Evolutionary conservation across 2,329 filamentous ascomycete genomes (phyloP).

Genomic region (Grosmannia penicillata): DNA sequence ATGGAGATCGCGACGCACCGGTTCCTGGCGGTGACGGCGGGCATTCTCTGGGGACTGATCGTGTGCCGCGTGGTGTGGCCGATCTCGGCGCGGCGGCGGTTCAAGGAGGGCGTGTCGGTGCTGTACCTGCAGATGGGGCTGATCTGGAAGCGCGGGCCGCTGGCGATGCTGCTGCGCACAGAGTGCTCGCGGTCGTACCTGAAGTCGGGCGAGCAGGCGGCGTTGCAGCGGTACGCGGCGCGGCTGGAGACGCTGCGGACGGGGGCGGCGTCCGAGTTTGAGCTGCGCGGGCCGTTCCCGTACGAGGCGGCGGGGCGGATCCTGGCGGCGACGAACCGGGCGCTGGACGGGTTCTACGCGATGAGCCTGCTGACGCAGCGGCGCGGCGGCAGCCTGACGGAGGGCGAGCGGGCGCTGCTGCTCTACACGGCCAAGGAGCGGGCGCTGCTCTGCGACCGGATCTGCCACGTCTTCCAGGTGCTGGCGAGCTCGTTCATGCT

Average conservation of each 20-base stretch:
- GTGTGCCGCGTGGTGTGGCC: conserved; percentile 87
- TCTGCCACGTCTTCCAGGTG: conserved; percentile 77
- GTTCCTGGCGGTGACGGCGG: conserved; percentile 70
- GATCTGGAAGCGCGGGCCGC: conserved; percentile 87
- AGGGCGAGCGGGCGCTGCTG: conserved; percentile 69
- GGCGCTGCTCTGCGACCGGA: conserved; percentile 66
- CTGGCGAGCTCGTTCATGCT: conserved; percentile 88
- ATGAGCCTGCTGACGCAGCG: conserved; percentile 89
- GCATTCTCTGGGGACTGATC: conserved; percentile 84
- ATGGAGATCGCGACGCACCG: conserved; percentile 78
- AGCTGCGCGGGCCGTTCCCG: conserved; percentile 77
- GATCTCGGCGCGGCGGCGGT: conserved; percentile 74
- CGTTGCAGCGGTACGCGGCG: conserved; percentile 66
- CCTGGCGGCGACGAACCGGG: conserved; percentile 63
- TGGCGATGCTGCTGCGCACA: conserved; percentile 55
- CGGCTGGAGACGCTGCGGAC: conserved; percentile 60
- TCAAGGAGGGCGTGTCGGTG: conserved; percentile 80
- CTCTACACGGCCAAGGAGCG: conserved; percentile 68
- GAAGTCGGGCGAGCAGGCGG: conserved; percentile 73
- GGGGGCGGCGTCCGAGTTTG: conserved; percentile 72
- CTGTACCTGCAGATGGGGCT: conserved; percentile 89
- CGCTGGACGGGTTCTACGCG: conserved; percentile 87
- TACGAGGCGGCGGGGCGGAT: conserved; percentile 57
- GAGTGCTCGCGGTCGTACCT: conserved; percentile 55
- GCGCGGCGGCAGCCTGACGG: conserved; percentile 50